Percentiles rank a stretch among this genome's conserved stretches.
Evolutionary conservation across 805 yeast genomes (phyloP).

Genomic region (Barnettozyma botsteinii): DNA sequence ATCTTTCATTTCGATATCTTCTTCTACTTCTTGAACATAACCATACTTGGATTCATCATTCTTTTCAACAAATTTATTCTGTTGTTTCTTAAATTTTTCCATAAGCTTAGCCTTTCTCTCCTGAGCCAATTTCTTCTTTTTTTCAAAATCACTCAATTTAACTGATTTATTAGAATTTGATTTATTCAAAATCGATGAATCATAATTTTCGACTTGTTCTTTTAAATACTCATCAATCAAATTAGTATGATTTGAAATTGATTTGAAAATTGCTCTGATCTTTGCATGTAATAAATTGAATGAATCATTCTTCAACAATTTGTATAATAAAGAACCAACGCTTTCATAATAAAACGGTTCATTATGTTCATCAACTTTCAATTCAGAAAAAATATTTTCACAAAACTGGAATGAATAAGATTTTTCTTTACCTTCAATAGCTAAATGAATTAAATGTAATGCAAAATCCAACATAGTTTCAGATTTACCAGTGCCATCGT

Average conservation of each 20-base stretch:
- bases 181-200: conserved; percentile 13
- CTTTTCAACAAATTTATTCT: conserved; percentile 61
- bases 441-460: conserved; percentile 63
- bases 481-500: conserved; percentile 33
- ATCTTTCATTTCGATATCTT: conserved; percentile 35
- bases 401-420: conserved; percentile 25
- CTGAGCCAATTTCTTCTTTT: conserved; percentile 63
- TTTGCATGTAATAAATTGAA: conserved; percentile 45
- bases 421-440: conserved; percentile 35
- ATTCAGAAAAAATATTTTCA: conserved; percentile 32
- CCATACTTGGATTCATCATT: conserved; percentile 29
- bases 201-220: conserved; percentile 34
- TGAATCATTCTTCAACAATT: conserved; percentile 35
- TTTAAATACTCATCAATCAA: conserved; percentile 26
- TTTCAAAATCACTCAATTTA: conserved; percentile 37
- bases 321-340: conserved; percentile 34
- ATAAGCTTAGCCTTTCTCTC: conserved; percentile 64
- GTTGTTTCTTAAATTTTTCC: conserved; percentile 78
- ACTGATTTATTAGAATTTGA: conserved; percentile 1
- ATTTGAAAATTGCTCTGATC: conserved; percentile 47
- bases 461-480: conserved; percentile 56
- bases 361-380: conserved; percentile 29
- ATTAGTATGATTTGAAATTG: conserved; percentile 26
- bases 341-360: conserved; percentile 35
- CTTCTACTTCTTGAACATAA: conserved; percentile 13